Evolutionary conservation across 495 filamentous ascomycete species (phyloP).

Genomic region (Aspergillus bridgeri): DNA sequence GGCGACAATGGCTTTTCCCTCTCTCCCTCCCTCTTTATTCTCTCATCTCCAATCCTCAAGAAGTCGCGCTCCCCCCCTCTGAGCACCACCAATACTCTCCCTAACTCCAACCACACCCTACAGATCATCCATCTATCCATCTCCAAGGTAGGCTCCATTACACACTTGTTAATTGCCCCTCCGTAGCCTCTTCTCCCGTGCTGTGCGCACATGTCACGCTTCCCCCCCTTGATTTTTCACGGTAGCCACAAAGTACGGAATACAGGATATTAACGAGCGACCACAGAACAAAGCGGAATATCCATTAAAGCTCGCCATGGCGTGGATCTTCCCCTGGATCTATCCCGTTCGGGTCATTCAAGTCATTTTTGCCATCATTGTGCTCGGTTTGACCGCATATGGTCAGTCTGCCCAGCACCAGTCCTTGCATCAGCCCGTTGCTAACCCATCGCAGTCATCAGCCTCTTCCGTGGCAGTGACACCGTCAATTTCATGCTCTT

Average conservation of each 20-base stretch:
- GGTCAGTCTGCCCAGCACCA: constrained; percentile 43
- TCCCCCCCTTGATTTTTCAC: too few species aligned
- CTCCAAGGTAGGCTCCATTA: too few species aligned
- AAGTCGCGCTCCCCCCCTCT: too few species aligned
- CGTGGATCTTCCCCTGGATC: constrained; percentile 40
- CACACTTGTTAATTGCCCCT: too few species aligned
- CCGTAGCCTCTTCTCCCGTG: too few species aligned
- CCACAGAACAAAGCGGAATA: background rate
- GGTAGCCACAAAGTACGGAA: too few species aligned
- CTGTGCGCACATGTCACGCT: too few species aligned
- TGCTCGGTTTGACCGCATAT: constrained; percentile 69
- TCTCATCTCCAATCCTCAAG: too few species aligned
- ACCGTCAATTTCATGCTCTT: constrained; percentile 72
- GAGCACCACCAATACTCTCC: background rate
- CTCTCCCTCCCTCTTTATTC: background rate
- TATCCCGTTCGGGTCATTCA: constrained; percentile 63
- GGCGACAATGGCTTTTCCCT: background rate
- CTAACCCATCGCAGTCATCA: constrained; percentile 29
- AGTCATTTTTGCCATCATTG: constrained; percentile 62
- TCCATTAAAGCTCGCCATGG: constrained; percentile 15
- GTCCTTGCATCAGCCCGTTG: background rate
- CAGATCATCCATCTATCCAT: too few species aligned
- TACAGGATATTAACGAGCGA: background rate
- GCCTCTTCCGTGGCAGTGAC: constrained; percentile 18
- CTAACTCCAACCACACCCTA: too few species aligned